Evolutionary conservation across 208 protist species (phyloP).

Genomic region (Leishmania tarentolae): DNA sequence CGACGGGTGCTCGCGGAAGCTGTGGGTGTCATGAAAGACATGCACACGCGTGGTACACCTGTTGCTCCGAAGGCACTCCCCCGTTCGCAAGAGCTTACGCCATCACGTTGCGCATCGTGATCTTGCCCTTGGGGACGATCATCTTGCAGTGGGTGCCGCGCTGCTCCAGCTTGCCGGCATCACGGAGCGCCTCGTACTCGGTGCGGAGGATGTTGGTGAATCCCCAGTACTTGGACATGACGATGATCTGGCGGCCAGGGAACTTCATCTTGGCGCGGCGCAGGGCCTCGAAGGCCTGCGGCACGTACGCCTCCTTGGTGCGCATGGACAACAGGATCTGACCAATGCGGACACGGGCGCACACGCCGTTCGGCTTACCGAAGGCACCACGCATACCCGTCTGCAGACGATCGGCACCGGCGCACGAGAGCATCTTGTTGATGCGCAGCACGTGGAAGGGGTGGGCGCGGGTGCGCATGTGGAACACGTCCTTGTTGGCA

Average conservation of each 20-base stretch:
- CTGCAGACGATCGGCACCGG: conserved; percentile 99
- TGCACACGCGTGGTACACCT: not conserved
- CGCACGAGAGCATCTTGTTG: conserved; percentile 99
- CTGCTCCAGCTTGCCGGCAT: conserved; percentile 69
- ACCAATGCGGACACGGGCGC: conserved; percentile 97
- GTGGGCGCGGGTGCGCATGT: conserved; percentile 98
- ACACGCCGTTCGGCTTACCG: conserved; percentile 95
- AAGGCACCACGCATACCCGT: conserved; percentile 78
- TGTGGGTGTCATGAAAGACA: not conserved
- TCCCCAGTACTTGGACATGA: conserved; percentile 86
- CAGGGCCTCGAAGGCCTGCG: conserved; percentile 73
- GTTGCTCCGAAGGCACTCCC: not conserved
- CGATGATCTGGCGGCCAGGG: conserved; percentile 69
- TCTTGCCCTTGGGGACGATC: conserved; percentile 81
- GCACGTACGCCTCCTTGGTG: conserved; percentile 79
- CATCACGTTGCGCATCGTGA: conserved; percentile 70
- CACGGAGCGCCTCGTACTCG: conserved; percentile 70
- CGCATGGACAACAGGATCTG: conserved; percentile 98
- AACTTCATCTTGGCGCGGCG: conserved; percentile 89
- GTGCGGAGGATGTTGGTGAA: conserved; percentile 81
- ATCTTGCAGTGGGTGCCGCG: conserved; percentile 73
- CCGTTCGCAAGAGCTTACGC: conserved; percentile 23
- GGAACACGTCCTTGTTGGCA: conserved; percentile 98
- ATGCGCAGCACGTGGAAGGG: conserved; percentile 99
- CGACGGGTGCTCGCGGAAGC: too few species aligned